phyloP scores from a whole-genome alignment of 805 yeast genomes.

The Maudiozyma pseudohumilis region DNA sequence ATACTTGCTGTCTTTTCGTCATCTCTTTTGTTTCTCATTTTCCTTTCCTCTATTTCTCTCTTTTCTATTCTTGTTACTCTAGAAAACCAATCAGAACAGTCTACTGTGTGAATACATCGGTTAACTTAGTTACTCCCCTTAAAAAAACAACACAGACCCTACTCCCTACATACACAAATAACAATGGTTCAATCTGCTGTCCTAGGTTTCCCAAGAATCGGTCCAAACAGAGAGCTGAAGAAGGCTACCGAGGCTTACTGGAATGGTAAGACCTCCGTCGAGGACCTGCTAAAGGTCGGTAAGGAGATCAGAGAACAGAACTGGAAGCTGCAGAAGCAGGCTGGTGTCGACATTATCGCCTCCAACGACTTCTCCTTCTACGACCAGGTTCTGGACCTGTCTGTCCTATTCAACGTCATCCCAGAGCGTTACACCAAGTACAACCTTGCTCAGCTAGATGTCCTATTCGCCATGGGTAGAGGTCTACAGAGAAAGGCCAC shows the following conservation, averaged over 20 bases:
- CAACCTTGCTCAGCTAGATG: constrained; percentile 74
- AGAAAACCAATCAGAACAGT: no score
- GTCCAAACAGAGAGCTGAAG: constrained; percentile 98
- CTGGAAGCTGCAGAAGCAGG: constrained; percentile 96
- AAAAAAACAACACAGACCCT: not conserved
- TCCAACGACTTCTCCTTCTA: constrained; percentile 97
- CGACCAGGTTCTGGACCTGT: constrained; percentile 92
- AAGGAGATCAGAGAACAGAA: constrained; percentile 89
- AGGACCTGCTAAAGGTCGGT: constrained; percentile 84
- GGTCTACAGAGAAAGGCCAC: constrained; percentile 97
- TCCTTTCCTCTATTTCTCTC: not conserved
- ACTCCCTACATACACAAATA: not conserved
- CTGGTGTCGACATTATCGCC: constrained; percentile 95
- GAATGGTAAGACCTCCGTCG: constrained; percentile 84
- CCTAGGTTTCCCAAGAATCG: constrained; percentile 99
- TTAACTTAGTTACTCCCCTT: not conserved
- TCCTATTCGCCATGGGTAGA: constrained; percentile 98
- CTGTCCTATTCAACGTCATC: constrained; percentile 85
- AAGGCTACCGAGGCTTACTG: constrained; percentile 99
- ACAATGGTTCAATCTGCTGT: constrained; percentile 92
- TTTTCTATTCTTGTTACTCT: no score
- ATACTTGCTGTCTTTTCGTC: not conserved
- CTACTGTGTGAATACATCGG: no score
- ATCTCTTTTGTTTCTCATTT: not conserved
- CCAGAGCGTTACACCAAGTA: constrained; percentile 96